Conservation (phyloP, 1,284 basidiomycete genomes). For the Peniophora sp. region DNA sequence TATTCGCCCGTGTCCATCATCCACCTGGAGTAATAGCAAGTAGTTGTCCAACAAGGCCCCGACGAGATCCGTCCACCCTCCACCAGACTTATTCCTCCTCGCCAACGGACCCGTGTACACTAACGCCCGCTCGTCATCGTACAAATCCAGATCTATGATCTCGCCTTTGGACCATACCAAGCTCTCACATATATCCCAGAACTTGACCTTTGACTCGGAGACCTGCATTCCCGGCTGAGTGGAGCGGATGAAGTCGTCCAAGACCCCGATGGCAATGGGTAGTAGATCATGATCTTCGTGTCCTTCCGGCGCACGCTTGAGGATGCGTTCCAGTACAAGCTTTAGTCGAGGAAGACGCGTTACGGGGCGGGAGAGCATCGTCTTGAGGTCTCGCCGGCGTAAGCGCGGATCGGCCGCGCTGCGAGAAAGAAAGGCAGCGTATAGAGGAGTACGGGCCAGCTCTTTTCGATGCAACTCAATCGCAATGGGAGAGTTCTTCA, state of each 20-base stretch:
- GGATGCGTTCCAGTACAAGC: constrained; percentile 62
- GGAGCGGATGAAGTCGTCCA: constrained; percentile 64
- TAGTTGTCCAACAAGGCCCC: constrained; percentile 74
- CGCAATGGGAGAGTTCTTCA: constrained; percentile 78
- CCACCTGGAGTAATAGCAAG: constrained; percentile 56
- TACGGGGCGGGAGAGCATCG: constrained; percentile 75
- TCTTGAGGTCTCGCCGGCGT: constrained; percentile 70
- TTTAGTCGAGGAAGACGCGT: constrained; percentile 73
- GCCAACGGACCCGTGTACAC: constrained; percentile 54
- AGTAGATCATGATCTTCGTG: constrained; percentile 66
- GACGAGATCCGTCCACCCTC: constrained; percentile 58
- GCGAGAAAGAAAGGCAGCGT: constrained; percentile 58
- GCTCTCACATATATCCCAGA: constrained; percentile 71
- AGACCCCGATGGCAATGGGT: constrained; percentile 53
- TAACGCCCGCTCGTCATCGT: constrained; percentile 64
- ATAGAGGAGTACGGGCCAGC: constrained; percentile 53
- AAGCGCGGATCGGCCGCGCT: constrained; percentile 59
- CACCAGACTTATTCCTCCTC: constrained; percentile 44
- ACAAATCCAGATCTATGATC: constrained; percentile 74
- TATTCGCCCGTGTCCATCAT: constrained; percentile 38
- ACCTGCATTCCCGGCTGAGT: constrained; percentile 80
- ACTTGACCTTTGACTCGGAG: constrained; percentile 78
- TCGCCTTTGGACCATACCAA: constrained; percentile 68
- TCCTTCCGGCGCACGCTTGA: constrained; percentile 52
- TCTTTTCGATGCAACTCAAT: constrained; percentile 73